Percentiles rank a stretch among this genome's conserved stretches.
Conservation (phyloP, 345 rosid species). For the Eucalyptus victrix region DNA sequence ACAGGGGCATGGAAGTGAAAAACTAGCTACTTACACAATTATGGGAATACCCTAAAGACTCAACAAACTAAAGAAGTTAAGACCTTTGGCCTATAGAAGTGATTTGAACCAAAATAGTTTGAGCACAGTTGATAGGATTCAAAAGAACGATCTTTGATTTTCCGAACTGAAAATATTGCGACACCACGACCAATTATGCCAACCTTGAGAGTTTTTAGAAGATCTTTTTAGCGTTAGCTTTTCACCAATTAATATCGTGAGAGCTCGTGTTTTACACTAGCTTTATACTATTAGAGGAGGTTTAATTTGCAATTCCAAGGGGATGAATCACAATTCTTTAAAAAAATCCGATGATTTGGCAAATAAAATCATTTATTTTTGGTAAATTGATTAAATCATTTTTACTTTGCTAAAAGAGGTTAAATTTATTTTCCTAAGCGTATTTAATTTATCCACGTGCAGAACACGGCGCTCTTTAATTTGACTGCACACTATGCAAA, state of each 20-base stretch:
- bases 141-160: rapidly evolving
- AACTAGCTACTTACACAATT: too few species aligned
- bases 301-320: background rate
- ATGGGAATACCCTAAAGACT: background rate
- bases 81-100: rapidly evolving
- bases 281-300: background rate
- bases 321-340: background rate
- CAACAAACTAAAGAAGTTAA: rapidly evolving
- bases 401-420: background rate
- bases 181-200: background rate
- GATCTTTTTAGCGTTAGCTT: background rate
- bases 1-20: rapidly evolving
- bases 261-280: background rate
- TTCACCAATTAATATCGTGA: background rate
- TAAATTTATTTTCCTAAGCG: background rate
- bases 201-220: background rate
- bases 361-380: background rate
- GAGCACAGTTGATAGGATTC: rapidly evolving
- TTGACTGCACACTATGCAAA: background rate
- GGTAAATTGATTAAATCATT: background rate
- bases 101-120: rapidly evolving
- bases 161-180: rapidly evolving
- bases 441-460: background rate
- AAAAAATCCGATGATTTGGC: background rate
- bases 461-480: background rate